Conservation (phyloP, 1,284 basidiomycete species). For the Erythrobasidium hasegawianum region DNA sequence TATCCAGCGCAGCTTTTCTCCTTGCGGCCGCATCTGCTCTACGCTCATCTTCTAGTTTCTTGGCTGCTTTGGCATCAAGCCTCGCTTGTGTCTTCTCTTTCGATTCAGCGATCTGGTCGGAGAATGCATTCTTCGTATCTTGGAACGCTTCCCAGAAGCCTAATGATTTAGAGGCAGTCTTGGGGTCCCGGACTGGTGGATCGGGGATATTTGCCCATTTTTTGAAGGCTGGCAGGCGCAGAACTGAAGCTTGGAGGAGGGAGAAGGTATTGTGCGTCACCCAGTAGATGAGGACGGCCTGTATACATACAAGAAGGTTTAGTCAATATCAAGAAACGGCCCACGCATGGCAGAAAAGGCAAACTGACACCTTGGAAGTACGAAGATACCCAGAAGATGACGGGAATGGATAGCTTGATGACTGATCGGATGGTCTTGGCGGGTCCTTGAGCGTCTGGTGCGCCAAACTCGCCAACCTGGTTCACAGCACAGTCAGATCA, state of each 20-base stretch:
- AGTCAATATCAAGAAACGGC: no score
- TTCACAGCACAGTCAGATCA: conserved; percentile 13
- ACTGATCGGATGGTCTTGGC: conserved; percentile 69
- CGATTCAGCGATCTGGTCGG: conserved; percentile 14
- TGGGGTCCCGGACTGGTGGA: conserved; percentile 1
- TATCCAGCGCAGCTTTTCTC: conserved; percentile 24
- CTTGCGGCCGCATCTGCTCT: conserved; percentile 19
- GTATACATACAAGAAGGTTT: background rate
- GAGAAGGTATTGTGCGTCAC: conserved; percentile 55
- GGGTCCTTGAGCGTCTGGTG: conserved; percentile 55
- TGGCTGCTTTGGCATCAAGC: background rate
- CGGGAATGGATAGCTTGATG: conserved; percentile 62
- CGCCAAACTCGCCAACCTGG: conserved; percentile 62
- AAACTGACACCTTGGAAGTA: conserved; percentile 45
- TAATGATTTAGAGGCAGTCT: background rate
- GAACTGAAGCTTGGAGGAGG: conserved; percentile 54
- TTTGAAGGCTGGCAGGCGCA: conserved; percentile 57
- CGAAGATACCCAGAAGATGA: conserved; percentile 61
- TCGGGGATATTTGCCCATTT: conserved; percentile 54
- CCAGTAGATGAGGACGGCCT: conserved; percentile 66
- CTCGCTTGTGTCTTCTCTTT: conserved; percentile 7
- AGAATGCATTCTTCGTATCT: conserved; percentile 27
- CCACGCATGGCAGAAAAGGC: no score
- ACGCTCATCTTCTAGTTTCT: conserved; percentile 18
- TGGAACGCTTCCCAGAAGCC: conserved; percentile 33